These are phyloP conservation scores for Bipolaris victoriae DNA, from an alignment of 2,329 filamentous ascomycete genomes.

Conservation along the genomic window DNA sequence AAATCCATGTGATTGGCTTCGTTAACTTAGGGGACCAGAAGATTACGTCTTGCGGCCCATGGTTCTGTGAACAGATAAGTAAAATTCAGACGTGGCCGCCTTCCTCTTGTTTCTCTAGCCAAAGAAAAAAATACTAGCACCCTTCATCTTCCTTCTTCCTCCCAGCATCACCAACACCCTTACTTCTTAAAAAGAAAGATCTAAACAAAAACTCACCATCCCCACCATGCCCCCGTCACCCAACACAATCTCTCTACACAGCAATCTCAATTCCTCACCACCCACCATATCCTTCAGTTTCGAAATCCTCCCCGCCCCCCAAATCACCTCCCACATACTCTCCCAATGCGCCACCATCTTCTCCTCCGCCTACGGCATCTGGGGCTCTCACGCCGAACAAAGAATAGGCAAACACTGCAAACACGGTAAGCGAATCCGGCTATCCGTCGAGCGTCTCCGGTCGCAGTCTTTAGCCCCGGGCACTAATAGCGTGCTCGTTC, in stretches of 20 bases:
- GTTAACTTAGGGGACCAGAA: not conserved
- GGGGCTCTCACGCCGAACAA: not conserved
- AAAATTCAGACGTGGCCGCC: not conserved
- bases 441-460: not conserved
- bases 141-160: not conserved
- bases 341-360: not conserved
- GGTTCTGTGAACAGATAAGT: not conserved
- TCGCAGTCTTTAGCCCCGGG: not conserved
- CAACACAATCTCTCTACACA: not conserved
- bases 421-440: not conserved
- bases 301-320: not conserved
- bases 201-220: not conserved
- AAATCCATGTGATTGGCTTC: not conserved
- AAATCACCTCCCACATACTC: not conserved
- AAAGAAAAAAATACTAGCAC: not conserved
- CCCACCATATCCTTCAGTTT: not conserved
- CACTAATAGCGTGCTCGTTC: constrained; percentile 1
- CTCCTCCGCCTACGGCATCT: not conserved
- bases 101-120: not conserved
- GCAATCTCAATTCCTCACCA: not conserved
- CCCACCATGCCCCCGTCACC: no score
- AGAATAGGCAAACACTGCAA: constrained; percentile 3
- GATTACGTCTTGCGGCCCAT: not conserved
- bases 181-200: not conserved
- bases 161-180: not conserved